Evolutionary conservation across 768 basidiomycete species (phyloP), one percentile per base, ranked within the genome.

Genomic region (Tricholoma saponaceum): DNA sequence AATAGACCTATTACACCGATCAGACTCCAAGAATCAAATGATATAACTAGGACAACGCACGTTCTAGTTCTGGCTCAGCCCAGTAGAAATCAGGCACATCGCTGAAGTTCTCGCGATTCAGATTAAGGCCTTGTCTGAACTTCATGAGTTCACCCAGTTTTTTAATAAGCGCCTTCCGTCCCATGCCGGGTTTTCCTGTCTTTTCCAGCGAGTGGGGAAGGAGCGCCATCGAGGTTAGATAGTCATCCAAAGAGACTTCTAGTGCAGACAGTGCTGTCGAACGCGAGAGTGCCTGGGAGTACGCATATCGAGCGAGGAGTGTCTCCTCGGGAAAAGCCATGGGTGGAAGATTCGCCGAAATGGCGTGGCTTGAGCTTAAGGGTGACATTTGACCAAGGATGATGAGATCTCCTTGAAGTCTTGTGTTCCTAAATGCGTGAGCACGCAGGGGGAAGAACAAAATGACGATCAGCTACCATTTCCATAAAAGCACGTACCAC

Each of bases 61-160:
- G 79, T 76, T 98, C 95, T 5, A 98, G 79, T 60, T 87, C 90
- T 0, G 95, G 92, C 67, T 97, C 92, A 16, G 89, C 81, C 95
- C 96, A 98, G 69, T 97, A 95, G 62, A 98, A 88, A 70, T 97
- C 90, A 0, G 91, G 92, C 0, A 87, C 85, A 65, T 95, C 94
- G 49, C 86, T 85, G 65, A 94, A 92, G 64, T 93, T 95, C 67
- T 93, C 89, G 46, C 89, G 78, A 64, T 90, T 93, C 53, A 98
- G 82, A 65, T 97, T 98, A 26, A 97, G 77, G 22, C 91, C 87
- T 73, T 98, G 96, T 44, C 96, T 80, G 69, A 98, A 92, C 65
- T 87, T 88, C 82, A 98, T 87, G 54, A 98, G 78, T 66, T 90
- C 85, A 9, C 96, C 96, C 2, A 98, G 79, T 70, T 96, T 95